These are phyloP conservation scores for Citrus mangshanensis DNA, from an alignment of 345 rosid species.

Conservation along the genomic window DNA sequence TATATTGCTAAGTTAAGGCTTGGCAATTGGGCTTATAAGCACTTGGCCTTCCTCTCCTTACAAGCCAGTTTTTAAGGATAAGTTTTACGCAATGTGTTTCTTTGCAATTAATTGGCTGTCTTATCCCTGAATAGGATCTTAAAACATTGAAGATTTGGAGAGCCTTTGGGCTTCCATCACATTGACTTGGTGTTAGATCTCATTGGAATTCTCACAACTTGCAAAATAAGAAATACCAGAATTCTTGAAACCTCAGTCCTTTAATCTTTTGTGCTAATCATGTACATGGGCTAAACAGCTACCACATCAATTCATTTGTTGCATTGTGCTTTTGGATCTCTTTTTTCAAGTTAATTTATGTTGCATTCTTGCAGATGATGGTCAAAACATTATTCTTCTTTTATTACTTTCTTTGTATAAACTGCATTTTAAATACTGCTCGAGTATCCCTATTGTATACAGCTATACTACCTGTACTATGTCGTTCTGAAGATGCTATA, in stretches of 20 bases:
- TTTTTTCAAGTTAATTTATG: not conserved
- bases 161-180: not conserved
- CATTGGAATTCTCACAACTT: not conserved
- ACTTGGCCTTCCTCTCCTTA: too few species aligned
- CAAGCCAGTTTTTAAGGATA: too few species aligned
- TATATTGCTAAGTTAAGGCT: too few species aligned
- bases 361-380: not conserved
- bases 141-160: not conserved
- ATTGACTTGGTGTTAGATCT: not conserved
- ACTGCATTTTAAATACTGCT: not conserved
- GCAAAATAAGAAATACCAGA: not conserved
- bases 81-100: too few species aligned
- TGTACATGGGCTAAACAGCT: not conserved
- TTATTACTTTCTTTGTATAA: not conserved
- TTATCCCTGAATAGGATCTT: not conserved
- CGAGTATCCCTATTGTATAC: not conserved
- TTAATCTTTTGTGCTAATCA: not conserved
- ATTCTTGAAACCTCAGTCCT: not conserved
- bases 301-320: not conserved
- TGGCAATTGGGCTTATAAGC: too few species aligned
- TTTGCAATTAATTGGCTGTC: not conserved
- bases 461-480: not conserved
- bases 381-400: not conserved
- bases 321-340: not conserved
- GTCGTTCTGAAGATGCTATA: not conserved